Evolutionary conservation across 345 rosid species (phyloP), one percentile per base, ranked within the genome.

Genomic region (Eucalyptus erythrocorys): DNA sequence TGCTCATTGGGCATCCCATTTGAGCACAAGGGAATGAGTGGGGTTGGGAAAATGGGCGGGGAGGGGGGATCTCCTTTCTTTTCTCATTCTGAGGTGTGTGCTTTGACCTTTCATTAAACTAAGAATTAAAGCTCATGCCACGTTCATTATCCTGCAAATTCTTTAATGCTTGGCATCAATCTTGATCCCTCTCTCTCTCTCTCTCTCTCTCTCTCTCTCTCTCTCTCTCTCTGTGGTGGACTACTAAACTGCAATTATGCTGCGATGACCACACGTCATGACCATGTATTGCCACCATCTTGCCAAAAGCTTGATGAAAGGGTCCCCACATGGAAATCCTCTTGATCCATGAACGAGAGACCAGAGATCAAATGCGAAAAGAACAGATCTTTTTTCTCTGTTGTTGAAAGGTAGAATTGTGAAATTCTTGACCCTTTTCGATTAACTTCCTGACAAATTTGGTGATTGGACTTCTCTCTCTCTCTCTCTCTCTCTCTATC

Each of bases 271-370:
- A 19, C 1, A 71, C 45, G 82, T 71, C 82, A 71, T 11, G 84
- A 76, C 24, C 80, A 32, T 68, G 3, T 34, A 3, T 76, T 11
- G 82, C 47, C 84, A 40, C 84, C 84, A 21, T 40, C 24, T 24
- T 22, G 30, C 27, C 17, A 6, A 87, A 68, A 34, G 88, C 43
- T 45, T n/a, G 32, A 64, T 55, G 57, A n/a, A 48, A 4, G 55
- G 88, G 89, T 81, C 87, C 89, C 91, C 92, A 90, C 84, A 22
- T 87, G 14, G 51, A 90, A 89, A 90, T 88, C 47, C 57, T 6
- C 13, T 43, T 76, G 89, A 92, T 90, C 88, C 88, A 13, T 48
- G 49, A 80, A 51, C 7, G n/a, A 87, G 81, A 87, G 85, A 71
- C 88, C 89, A 22, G 47, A 76, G 42, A 76, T 40, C 27, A 10